phyloP scores from a whole-genome alignment of 768 basidiomycete species.

The Pulveroboletus ravenelii region DNA sequence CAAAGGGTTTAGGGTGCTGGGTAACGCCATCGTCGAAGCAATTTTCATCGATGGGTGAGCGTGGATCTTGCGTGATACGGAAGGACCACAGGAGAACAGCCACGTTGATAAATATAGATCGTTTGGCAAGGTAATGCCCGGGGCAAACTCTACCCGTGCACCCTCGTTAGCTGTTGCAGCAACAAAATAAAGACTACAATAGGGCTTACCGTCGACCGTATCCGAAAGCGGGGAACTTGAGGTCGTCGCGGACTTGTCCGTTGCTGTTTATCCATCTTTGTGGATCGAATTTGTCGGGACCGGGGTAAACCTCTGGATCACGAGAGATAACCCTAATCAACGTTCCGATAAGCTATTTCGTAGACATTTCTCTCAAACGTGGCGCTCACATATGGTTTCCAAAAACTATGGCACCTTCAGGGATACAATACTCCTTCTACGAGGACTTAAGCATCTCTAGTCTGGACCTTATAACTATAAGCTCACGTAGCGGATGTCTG shows the following conservation, averaged over 20 bases:
- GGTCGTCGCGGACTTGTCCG: too few relatives aligned
- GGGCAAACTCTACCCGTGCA: constrained; percentile 51
- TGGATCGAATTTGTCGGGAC: too few relatives aligned
- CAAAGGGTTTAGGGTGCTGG: too few relatives aligned
- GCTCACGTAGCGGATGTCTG: constrained; percentile 59
- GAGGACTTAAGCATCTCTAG: constrained; percentile 4
- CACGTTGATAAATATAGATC: constrained; percentile 57
- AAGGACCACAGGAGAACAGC: too few relatives aligned
- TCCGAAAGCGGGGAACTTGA: constrained; percentile 53
- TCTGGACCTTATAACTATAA: not conserved
- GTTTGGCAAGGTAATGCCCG: constrained; percentile 55
- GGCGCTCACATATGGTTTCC: constrained; percentile 33
- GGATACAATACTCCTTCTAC: too few relatives aligned
- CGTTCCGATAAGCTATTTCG: not conserved
- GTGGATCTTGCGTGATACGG: too few relatives aligned
- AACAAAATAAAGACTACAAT: not conserved
- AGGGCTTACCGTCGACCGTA: constrained; percentile 43
- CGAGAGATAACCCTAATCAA: constrained; percentile 46
- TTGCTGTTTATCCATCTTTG: too few relatives aligned
- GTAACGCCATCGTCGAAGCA: too few relatives aligned
- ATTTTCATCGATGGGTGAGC: too few relatives aligned
- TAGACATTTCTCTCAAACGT: not conserved
- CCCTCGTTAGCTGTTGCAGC: not conserved
- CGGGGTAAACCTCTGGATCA: too few relatives aligned
- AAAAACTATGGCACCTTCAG: constrained; percentile 33